Evolutionary conservation across 768 basidiomycete genomes (phyloP), one percentile per base, ranked within the genome.

Genomic region (Udeniomyces megalosporus): DNA sequence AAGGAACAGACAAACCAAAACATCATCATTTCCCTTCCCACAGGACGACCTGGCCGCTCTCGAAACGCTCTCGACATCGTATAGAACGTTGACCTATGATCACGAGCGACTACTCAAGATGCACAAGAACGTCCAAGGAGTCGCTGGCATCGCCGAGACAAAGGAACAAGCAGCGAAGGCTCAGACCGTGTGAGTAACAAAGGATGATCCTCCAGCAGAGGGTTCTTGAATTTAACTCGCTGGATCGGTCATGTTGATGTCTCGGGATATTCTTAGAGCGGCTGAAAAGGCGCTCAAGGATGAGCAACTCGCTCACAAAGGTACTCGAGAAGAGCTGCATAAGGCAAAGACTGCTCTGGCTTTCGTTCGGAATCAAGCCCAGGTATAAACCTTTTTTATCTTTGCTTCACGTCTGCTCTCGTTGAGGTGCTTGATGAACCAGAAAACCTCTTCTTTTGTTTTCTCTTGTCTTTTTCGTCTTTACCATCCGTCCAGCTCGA

Each of bases 61-160:
- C 38, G 88, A 91, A 69, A 82, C 85, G 12, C 68, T 89, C 5
- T 79, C 82, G 0, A 82, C 85, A 0, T 86, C 86, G 68, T 72
- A 85, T 20, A 78, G 86, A 26, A 88, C 85, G 1, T 75, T 89
- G 1, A 80, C 81, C 2, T 90, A 91, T 64, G 88, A 91, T 67
- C 78, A 87, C 62, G 86, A 88, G 69, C 79, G 88, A 14, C 77
- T 89, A 64, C 74, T 75, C 35, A 79, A 80, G 1, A 81, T 88
- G 79, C 78, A 88, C 69, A 75, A 76, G 20, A 70, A 76, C 11
- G 79, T 81, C 14, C 76, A 74, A 4, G 86, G 86, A 51, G 79
- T 75, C 28, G 79, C 81, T 1, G 83, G 82, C 15, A 82, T 78
- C 50, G 85, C 86, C 35, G 88, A 89, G 72, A 79, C 84, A n/a